These are phyloP conservation scores for Auricularia cornea DNA, from an alignment of 768 basidiomycete species.

Conservation along the genomic window DNA sequence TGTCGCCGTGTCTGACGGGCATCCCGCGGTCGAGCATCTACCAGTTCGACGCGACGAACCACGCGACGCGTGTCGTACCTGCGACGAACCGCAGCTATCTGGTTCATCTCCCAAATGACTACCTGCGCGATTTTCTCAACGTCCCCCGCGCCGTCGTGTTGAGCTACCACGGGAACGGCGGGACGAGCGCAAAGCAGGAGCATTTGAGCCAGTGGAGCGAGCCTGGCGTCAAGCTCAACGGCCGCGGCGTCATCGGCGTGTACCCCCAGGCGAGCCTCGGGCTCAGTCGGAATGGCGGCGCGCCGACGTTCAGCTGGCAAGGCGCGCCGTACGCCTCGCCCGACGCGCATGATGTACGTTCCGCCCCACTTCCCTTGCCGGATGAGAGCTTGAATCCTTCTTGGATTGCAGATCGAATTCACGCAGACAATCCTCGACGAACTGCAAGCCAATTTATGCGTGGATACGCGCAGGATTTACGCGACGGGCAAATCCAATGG, in stretches of 20 bases:
- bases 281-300: not conserved
- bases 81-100: not conserved
- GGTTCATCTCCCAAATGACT: not conserved
- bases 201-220: slow-evolving; percentile 3
- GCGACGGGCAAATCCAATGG: slow-evolving; percentile 19
- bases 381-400: slow-evolving; percentile 6
- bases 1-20: not conserved
- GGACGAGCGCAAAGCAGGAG: not conserved
- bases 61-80: not conserved
- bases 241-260: slow-evolving; percentile 2
- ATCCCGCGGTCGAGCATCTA: not conserved
- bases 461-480: slow-evolving; percentile 12
- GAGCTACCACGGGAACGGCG: slow-evolving; percentile 7
- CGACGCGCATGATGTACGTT: slow-evolving; percentile 3
- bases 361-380: not conserved
- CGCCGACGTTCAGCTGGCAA: not conserved
- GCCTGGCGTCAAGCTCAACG: not conserved
- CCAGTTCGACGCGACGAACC: not conserved
- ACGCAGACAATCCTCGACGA: slow-evolving; percentile 8
- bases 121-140: not conserved
- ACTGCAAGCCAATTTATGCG: slow-evolving; percentile 11
- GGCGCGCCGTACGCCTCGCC: slow-evolving; percentile 1
- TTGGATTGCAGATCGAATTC: not conserved
- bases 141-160: slow-evolving; percentile 5
- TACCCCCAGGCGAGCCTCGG: slow-evolving; percentile 4